Conservation (phyloP, 108 stramenopile species). For the Pseudonitzschia pungens region DNA sequence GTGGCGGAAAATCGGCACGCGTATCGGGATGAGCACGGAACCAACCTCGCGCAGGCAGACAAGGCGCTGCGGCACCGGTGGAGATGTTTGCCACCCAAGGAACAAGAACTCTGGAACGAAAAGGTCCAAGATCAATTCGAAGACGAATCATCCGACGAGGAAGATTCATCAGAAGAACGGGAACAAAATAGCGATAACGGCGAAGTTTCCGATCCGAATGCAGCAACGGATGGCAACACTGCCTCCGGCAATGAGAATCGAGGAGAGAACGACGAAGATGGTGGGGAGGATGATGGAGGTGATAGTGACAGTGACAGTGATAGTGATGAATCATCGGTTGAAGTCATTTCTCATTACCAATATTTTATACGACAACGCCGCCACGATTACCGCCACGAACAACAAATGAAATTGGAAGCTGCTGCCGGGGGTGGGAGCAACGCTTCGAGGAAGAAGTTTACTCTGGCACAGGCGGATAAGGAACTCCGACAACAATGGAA, state of each 20-base stretch:
- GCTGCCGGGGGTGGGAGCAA: neutral
- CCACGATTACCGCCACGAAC: conserved; percentile 27
- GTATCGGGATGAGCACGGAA: conserved; percentile 23
- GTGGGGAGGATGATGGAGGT: conserved; percentile 23
- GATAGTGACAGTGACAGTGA: conserved; percentile 27
- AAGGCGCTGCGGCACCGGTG: conserved; percentile 30
- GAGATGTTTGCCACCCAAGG: conserved; percentile 18
- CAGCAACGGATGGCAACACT: neutral
- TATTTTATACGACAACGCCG: conserved; percentile 27
- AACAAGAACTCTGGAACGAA: conserved; percentile 30
- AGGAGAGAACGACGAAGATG: conserved; percentile 21
- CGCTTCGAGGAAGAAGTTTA: conserved; percentile 12
- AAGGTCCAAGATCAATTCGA: conserved; percentile 24
- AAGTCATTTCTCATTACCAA: conserved; percentile 18
- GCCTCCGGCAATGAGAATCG: neutral
- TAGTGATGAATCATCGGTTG: conserved; percentile 9
- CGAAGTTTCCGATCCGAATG: neutral
- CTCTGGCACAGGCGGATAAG: conserved; percentile 31
- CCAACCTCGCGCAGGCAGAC: conserved; percentile 27
- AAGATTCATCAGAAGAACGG: neutral
- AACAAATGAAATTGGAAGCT: conserved; percentile 20
- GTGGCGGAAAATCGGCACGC: conserved; percentile 21
- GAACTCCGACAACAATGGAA: conserved; percentile 41
- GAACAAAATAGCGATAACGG: neutral
- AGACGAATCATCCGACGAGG: neutral